These are phyloP conservation scores for Aspergillus oerlinghausenensis DNA, from an alignment of 2,329 filamentous ascomycete genomes.

Conservation along the genomic window DNA sequence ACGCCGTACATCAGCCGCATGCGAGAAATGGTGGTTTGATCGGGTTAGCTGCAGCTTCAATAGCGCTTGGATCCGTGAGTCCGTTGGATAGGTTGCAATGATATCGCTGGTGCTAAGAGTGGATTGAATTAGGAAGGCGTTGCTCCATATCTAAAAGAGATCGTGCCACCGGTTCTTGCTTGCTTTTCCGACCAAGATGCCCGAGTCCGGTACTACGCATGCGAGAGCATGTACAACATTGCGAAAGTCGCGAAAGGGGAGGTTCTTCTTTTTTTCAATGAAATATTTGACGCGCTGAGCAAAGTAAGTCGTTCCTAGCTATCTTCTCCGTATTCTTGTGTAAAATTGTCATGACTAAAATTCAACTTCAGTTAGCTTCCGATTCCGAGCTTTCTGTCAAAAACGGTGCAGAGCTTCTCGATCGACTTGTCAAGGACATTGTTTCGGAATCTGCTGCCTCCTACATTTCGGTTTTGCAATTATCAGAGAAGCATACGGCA, in stretches of 20 bases:
- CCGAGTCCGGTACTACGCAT: constrained; percentile 93
- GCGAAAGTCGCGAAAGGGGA: constrained; percentile 98
- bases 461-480: constrained; percentile 84
- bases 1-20: constrained; percentile 94
- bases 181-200: constrained; percentile 99
- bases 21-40: constrained; percentile 95
- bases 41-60: constrained; percentile 89
- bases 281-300: constrained; percentile 94
- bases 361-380: constrained; percentile 67
- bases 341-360: constrained; percentile 9
- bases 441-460: constrained; percentile 91
- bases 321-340: not conserved
- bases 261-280: constrained; percentile 94
- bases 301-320: constrained; percentile 58
- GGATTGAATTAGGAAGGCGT: constrained; percentile 61
- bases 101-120: constrained; percentile 6
- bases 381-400: constrained; percentile 97
- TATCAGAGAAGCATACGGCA: constrained; percentile 47
- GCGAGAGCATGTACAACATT: constrained; percentile 99
- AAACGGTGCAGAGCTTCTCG: constrained; percentile 91
- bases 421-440: constrained; percentile 93
- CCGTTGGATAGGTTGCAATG: not conserved
- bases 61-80: constrained; percentile 85
- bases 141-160: constrained; percentile 83
- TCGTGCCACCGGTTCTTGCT: constrained; percentile 91